phyloP scores from a whole-genome alignment of 768 basidiomycete genomes.

The Mrakia gelida region DNA sequence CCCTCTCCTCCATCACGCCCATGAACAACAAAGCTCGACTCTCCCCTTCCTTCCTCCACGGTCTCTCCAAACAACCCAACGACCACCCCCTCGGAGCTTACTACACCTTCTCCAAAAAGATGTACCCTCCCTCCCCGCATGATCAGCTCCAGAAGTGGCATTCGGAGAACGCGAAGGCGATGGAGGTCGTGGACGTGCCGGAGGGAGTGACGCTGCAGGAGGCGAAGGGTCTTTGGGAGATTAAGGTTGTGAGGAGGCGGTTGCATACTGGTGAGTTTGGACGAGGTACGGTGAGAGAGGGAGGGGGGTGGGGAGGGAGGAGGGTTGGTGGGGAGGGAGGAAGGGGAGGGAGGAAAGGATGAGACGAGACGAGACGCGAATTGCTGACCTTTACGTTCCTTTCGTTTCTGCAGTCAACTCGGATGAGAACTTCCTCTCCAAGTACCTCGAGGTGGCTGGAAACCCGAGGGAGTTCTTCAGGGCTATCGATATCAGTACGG shows the following conservation, averaged over 20 bases:
- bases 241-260: conserved; percentile 9
- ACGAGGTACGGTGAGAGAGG: neutral
- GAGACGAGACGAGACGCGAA: neutral
- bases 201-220: conserved; percentile 28
- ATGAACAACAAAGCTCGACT: neutral
- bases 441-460: conserved; percentile 32
- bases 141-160: conserved; percentile 15
- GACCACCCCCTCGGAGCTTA: neutral
- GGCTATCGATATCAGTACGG: conserved; percentile 16
- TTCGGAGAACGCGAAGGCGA: conserved; percentile 14
- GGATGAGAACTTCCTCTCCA: conserved; percentile 29
- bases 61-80: conserved; percentile 15
- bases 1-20: conserved; percentile 16
- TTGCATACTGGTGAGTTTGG: conserved; percentile 20
- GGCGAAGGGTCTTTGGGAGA: conserved; percentile 28
- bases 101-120: neutral
- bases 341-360: neutral
- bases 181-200: conserved; percentile 19
- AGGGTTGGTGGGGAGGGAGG: neutral
- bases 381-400: neutral
- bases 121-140: conserved; percentile 12
- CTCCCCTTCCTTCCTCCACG: conserved; percentile 23
- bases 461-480: conserved; percentile 32
- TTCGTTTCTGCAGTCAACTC: conserved; percentile 27
- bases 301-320: neutral